These are phyloP conservation scores for Diversispora eburnea DNA, from an alignment of 192 early-diverging fungal genomes.

Conservation along the genomic window DNA sequence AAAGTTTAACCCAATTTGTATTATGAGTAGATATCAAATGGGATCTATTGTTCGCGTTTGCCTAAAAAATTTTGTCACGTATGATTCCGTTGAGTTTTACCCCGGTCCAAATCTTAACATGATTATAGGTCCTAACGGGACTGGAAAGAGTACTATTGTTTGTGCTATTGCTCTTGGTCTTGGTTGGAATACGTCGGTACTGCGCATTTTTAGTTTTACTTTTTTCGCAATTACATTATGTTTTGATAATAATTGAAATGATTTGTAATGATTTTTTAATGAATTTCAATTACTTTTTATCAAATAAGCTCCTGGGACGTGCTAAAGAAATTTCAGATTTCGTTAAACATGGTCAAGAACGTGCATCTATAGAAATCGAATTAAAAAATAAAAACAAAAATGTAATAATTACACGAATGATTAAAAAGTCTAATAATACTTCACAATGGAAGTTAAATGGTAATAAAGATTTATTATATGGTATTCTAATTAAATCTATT, in stretches of 20 bases:
- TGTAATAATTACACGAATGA: conserved; percentile 56
- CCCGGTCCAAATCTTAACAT: conserved; percentile 97
- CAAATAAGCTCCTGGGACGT: conserved; percentile 69
- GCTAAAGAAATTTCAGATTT: conserved; percentile 88
- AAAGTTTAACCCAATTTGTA: no score
- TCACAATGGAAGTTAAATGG: conserved; percentile 83
- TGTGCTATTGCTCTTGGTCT: conserved; percentile 95
- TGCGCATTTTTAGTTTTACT: conserved; percentile 21
- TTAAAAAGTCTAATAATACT: conserved; percentile 60
- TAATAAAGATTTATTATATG: conserved; percentile 29
- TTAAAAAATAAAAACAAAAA: conserved; percentile 57
- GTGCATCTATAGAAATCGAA: conserved; percentile 82
- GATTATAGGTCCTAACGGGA: conserved; percentile 96
- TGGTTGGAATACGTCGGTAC: conserved; percentile 64
- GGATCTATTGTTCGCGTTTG: conserved; percentile 74
- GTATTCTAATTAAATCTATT: no score
- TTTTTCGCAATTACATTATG: not conserved
- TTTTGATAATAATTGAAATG: not conserved
- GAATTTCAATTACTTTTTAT: not conserved
- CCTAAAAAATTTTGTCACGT: conserved; percentile 94
- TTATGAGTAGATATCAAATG: conserved; percentile 40
- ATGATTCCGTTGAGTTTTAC: conserved; percentile 74
- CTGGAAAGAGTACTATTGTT: conserved; percentile 93
- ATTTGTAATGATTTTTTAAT: no score
- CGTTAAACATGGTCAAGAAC: conserved; percentile 82